Conservation (phyloP, 495 filamentous ascomycete species). For the Staphylotrichum longicolle region DNA sequence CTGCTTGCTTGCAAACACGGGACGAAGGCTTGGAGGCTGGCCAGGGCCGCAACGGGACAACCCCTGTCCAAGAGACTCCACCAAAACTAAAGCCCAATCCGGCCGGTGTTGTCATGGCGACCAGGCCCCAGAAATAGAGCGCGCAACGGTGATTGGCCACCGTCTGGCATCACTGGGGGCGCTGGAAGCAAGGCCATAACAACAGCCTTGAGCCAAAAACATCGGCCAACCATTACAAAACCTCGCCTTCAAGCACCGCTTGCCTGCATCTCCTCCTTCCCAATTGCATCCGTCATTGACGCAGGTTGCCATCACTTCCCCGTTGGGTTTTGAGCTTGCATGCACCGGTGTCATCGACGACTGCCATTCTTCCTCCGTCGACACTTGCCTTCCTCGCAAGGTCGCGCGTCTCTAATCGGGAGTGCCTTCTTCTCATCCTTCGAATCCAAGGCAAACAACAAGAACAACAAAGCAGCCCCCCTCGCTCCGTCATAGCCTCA, state of each 20-base stretch:
- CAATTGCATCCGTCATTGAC: slow-evolving; percentile 21
- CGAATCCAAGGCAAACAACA: not conserved
- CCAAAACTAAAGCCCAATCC: not conserved
- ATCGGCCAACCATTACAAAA: slow-evolving; percentile 20
- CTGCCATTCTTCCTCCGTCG: slow-evolving; percentile 1
- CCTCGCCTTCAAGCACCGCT: slow-evolving; percentile 7
- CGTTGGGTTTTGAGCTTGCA: not conserved
- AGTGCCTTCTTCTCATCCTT: not conserved
- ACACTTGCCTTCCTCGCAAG: not conserved
- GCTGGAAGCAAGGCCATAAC: slow-evolving; percentile 13
- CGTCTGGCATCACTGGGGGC: slow-evolving; percentile 1
- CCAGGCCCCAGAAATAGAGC: not conserved
- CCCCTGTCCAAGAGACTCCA: slow-evolving; percentile 8
- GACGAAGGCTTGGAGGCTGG: too few species aligned
- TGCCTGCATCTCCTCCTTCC: slow-evolving; percentile 22
- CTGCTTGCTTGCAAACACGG: too few species aligned
- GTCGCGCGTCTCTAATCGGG: not conserved
- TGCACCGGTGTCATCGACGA: not conserved
- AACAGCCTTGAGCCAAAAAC: slow-evolving; percentile 16
- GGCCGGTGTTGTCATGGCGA: slow-evolving; percentile 12
- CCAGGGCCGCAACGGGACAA: not conserved
- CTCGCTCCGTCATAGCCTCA: not conserved
- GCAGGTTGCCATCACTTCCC: not conserved
- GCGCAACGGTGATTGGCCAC: slow-evolving; percentile 9
- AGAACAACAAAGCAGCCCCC: not conserved